Conservation (phyloP, 2,329 filamentous ascomycete genomes). For the Eutypa lata region DNA sequence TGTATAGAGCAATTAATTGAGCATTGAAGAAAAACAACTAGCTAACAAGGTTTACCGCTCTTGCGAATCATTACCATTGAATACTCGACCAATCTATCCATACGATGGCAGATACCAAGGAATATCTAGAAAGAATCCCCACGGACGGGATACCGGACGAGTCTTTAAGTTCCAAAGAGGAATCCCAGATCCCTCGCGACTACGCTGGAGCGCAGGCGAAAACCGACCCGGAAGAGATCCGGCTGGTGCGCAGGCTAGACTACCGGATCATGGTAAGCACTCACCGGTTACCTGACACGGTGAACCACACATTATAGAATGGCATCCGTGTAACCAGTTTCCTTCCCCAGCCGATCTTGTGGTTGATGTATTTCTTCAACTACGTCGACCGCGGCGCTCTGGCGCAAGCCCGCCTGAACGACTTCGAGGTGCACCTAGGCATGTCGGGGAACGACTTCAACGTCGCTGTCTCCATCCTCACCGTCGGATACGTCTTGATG, state of each 20-base stretch:
- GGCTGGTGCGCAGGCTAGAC: slow-evolving; percentile 39
- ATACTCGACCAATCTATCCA: too few species aligned
- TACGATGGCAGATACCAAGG: not conserved
- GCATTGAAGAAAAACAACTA: too few species aligned
- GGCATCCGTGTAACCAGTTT: too few species aligned
- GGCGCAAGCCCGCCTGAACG: slow-evolving; percentile 39
- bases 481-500: slow-evolving; percentile 39
- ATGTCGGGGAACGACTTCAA: slow-evolving; percentile 35
- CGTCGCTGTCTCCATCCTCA: slow-evolving; percentile 36
- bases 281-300: too few species aligned
- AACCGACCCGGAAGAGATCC: slow-evolving; percentile 37
- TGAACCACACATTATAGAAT: too few species aligned
- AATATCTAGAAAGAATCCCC: not conserved
- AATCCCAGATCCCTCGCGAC: slow-evolving; percentile 18
- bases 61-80: too few species aligned
- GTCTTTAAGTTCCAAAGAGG: not conserved
- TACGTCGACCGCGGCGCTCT: slow-evolving; percentile 47
- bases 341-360: slow-evolving; percentile 37
- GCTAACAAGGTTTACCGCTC: too few species aligned
- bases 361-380: slow-evolving; percentile 44
- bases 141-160: not conserved
- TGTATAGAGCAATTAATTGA: too few species aligned
- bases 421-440: slow-evolving; percentile 40
- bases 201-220: slow-evolving; percentile 36
- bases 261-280: slow-evolving; percentile 36